phyloP scores from a whole-genome alignment of 1,139 yeast genomes.

The Eremothecium cymbalariae region DNA sequence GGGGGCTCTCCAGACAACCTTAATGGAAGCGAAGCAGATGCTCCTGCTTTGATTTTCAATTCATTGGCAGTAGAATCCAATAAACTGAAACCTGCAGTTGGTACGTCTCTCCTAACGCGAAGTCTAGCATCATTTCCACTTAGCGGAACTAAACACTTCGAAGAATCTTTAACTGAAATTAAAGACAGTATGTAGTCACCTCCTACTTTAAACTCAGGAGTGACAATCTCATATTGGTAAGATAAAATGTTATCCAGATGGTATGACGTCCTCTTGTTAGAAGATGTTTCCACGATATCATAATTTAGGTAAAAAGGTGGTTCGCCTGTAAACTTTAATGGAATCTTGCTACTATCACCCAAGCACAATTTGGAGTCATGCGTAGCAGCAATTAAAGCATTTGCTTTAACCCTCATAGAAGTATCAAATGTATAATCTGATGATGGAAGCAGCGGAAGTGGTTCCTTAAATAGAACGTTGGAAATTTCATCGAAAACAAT shows the following conservation, averaged over 20 bases:
- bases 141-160: constrained; percentile 66
- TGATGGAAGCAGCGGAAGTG: constrained; percentile 30
- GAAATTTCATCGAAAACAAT: constrained; percentile 55
- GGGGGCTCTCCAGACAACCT: constrained; percentile 44
- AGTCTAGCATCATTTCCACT: constrained; percentile 51
- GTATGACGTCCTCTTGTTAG: constrained; percentile 38
- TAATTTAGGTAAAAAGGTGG: constrained; percentile 69
- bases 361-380: constrained; percentile 37
- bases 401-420: constrained; percentile 39
- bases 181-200: constrained; percentile 62
- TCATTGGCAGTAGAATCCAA: constrained; percentile 24
- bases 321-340: constrained; percentile 61
- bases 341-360: constrained; percentile 41
- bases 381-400: constrained; percentile 31
- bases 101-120: constrained; percentile 59
- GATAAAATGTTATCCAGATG: constrained; percentile 39
- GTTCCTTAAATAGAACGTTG: constrained; percentile 46
- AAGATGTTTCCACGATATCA: constrained; percentile 50
- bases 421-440: constrained; percentile 34
- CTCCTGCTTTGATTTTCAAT: constrained; percentile 54
- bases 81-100: constrained; percentile 44
- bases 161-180: constrained; percentile 58
- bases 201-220: constrained; percentile 53
- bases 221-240: constrained; percentile 37
- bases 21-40: constrained; percentile 49